These are phyloP conservation scores for Daldinia vernicosa DNA, from an alignment of 495 filamentous ascomycete species.

Conservation along the genomic window DNA sequence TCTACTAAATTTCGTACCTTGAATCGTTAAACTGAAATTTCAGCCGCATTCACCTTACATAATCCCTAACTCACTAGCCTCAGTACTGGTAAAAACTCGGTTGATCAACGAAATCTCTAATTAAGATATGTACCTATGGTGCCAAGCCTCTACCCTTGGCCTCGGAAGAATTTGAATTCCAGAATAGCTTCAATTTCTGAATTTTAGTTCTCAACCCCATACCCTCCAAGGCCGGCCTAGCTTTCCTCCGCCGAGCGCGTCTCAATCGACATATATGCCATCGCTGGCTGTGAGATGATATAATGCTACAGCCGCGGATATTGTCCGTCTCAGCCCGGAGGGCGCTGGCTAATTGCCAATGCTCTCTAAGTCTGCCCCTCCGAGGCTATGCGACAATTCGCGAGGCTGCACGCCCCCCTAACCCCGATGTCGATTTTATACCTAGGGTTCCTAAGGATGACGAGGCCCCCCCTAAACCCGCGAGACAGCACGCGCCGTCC, in stretches of 20 bases:
- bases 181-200: conserved; percentile 44
- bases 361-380: conserved; percentile 50
- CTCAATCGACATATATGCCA: conserved; percentile 21
- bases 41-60: neutral
- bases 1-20: neutral
- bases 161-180: conserved; percentile 43
- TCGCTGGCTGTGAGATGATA: conserved; percentile 34
- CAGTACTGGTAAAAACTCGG: conserved; percentile 24
- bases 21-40: neutral
- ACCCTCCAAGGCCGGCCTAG: conserved; percentile 29
- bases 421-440: conserved; percentile 49
- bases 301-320: conserved; percentile 74
- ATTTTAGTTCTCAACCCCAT: conserved; percentile 25
- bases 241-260: conserved; percentile 8
- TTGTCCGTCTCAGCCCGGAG: conserved; percentile 59
- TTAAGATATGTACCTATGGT: neutral
- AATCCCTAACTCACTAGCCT: neutral
- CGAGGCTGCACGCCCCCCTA: conserved; percentile 49
- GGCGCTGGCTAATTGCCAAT: conserved; percentile 55
- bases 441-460: conserved; percentile 48
- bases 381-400: conserved; percentile 66
- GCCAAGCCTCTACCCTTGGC: conserved; percentile 21
- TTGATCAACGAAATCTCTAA: conserved; percentile 1
- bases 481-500: conserved; percentile 9
- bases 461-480: conserved; percentile 40